These are phyloP conservation scores for Angomonas ambiguus DNA, from an alignment of 208 protist genomes.

Conservation along the genomic window DNA sequence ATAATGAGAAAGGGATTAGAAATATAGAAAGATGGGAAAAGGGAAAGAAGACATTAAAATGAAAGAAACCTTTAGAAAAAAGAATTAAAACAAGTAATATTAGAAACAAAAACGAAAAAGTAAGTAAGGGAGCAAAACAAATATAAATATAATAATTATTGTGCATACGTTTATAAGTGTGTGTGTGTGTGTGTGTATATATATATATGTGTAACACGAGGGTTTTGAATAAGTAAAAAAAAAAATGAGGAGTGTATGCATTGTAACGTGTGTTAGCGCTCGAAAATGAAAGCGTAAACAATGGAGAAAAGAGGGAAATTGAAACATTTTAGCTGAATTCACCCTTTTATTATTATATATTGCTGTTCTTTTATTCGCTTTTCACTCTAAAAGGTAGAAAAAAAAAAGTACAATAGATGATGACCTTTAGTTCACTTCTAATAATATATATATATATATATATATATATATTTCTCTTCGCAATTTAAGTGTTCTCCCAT, in stretches of 20 bases:
- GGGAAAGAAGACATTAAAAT: neutral
- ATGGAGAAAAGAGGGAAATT: neutral
- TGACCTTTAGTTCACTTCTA: too few species aligned
- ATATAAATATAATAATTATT: neutral
- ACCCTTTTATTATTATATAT: too few species aligned
- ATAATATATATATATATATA: too few species aligned
- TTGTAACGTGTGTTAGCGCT: neutral
- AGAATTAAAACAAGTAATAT: neutral
- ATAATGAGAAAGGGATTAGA: neutral
- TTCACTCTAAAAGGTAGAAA: neutral
- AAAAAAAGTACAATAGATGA: constrained; percentile 4
- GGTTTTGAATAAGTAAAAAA: constrained; percentile 5
- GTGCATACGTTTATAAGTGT: neutral
- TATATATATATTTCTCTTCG: too few species aligned
- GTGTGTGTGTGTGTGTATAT: neutral
- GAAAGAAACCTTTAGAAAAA: neutral
- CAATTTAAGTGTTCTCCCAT: too few species aligned
- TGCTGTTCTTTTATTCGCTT: too few species aligned
- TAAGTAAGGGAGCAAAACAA: constrained; percentile 2
- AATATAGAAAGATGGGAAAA: constrained; percentile 7
- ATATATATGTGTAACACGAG: too few species aligned
- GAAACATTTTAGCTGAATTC: too few species aligned
- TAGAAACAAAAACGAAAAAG: constrained; percentile 1
- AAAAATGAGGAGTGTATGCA: constrained; percentile 9
- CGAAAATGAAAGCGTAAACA: neutral